Percentiles rank a stretch among this genome's conserved stretches.
phyloP scores from a whole-genome alignment of 257 asterid species.

The Solanum etuberosum region DNA sequence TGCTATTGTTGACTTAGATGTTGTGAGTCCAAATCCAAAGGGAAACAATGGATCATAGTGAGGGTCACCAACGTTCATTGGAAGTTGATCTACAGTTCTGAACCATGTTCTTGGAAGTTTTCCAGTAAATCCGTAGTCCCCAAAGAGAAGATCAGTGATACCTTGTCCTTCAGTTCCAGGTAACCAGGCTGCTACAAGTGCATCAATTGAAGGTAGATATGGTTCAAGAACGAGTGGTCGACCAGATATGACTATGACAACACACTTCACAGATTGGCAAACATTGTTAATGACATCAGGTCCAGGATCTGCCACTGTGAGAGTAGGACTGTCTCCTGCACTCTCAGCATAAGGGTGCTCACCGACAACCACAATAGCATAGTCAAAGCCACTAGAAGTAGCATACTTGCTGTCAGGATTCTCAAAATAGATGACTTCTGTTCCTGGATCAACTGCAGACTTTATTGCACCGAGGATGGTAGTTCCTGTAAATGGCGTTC shows the following conservation, averaged over 20 bases:
- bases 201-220: constrained; percentile 42
- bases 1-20: constrained; percentile 20
- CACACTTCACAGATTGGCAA: constrained; percentile 48
- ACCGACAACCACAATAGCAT: constrained; percentile 70
- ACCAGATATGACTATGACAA: constrained; percentile 57
- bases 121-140: constrained; percentile 60
- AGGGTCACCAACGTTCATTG: constrained; percentile 60
- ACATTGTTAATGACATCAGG: constrained; percentile 54
- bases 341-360: constrained; percentile 70
- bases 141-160: constrained; percentile 72
- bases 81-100: constrained; percentile 68
- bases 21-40: constrained; percentile 54
- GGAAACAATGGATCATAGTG: constrained; percentile 75
- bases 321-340: constrained; percentile 66
- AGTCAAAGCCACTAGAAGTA: constrained; percentile 47
- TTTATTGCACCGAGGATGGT: constrained; percentile 64
- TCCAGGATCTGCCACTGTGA: constrained; percentile 62
- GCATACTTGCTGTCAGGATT: constrained; percentile 44
- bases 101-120: constrained; percentile 74
- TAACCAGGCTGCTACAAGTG: constrained; percentile 82
- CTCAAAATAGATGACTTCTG: constrained; percentile 47
- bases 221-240: constrained; percentile 67
- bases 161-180: constrained; percentile 91
- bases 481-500: constrained; percentile 42
- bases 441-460: constrained; percentile 47